These are phyloP conservation scores for Geotrichum restrictum DNA, from an alignment of 1,139 yeast species.

Conservation along the genomic window DNA sequence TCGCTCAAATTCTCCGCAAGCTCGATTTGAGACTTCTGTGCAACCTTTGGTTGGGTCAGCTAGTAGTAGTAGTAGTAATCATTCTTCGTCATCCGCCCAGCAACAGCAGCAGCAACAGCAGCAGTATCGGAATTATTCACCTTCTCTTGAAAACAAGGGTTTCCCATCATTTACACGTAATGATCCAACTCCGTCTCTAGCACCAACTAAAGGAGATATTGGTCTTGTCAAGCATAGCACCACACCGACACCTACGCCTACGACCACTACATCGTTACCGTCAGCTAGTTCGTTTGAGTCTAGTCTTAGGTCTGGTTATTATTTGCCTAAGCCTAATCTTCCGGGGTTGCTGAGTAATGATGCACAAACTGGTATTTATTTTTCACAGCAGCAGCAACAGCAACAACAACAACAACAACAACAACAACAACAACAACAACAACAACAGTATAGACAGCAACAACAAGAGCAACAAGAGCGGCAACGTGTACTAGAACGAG, in stretches of 20 bases:
- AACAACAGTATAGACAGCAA: not conserved
- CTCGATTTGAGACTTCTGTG: not conserved
- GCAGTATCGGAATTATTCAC: not conserved
- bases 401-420: not conserved
- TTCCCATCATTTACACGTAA: not conserved
- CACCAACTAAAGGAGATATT: no score
- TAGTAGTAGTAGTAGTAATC: not conserved
- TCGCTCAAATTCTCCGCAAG: slow-evolving; percentile 9
- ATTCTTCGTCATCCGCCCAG: not conserved
- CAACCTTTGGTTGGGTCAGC: not conserved
- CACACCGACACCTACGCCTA: not conserved
- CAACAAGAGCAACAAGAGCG: not conserved
- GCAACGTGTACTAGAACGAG: not conserved
- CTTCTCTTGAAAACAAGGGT: not conserved
- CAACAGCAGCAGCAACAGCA: no score
- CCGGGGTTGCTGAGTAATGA: slow-evolving; percentile 1
- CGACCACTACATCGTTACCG: not conserved
- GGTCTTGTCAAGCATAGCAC: not conserved
- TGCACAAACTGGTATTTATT: not conserved
- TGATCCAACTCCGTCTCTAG: no score
- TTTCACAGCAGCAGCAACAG: slow-evolving; percentile 2
- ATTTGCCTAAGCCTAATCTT: slow-evolving; percentile 14
- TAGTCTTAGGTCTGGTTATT: slow-evolving; percentile 1
- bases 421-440: not conserved
- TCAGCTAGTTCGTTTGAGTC: slow-evolving; percentile 13